A percentile compares a stretch with the other conserved stretches of the same genome.
Conservation (phyloP, 202 grass and related monocot species). For the Panicum hallii region DNA sequence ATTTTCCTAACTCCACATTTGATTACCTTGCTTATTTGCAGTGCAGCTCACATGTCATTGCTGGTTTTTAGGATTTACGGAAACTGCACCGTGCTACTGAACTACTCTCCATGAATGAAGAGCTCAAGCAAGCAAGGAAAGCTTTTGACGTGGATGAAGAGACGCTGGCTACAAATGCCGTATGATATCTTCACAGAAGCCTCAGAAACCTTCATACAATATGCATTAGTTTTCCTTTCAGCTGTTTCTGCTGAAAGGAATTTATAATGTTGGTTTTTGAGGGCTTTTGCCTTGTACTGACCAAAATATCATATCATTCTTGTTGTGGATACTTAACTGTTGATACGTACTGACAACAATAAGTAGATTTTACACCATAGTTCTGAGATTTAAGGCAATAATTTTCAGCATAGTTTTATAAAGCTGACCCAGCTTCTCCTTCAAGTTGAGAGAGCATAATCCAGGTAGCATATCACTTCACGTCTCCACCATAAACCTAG, state of each 20-base stretch:
- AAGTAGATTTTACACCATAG: not conserved
- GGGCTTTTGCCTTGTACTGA: not conserved
- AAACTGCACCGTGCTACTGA: slow-evolving; percentile 85
- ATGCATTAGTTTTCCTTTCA: not conserved
- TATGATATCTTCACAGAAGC: slow-evolving; percentile 34
- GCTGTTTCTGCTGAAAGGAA: not conserved
- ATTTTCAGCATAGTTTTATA: not conserved
- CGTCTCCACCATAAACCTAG: not conserved
- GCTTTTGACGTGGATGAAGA: slow-evolving; percentile 98
- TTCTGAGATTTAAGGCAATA: not conserved
- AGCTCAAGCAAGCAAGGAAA: slow-evolving; percentile 96
- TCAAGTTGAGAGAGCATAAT: not conserved
- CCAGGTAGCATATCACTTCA: not conserved
- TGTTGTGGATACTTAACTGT: not conserved
- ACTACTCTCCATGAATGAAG: slow-evolving; percentile 95
- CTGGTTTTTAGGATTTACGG: slow-evolving; percentile 60
- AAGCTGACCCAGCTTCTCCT: not conserved
- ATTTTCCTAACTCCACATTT: slow-evolving; percentile 11
- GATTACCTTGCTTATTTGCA: slow-evolving; percentile 30
- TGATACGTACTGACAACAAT: not conserved
- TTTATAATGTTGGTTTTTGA: not conserved
- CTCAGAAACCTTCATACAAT: not conserved
- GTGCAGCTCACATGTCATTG: not conserved
- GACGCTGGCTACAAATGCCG: slow-evolving; percentile 53
- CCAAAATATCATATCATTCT: not conserved